A percentile compares a stretch with the other conserved stretches of the same genome.
Evolutionary conservation across 495 filamentous ascomycete genomes (phyloP).

Genomic region (Daldinia vernicosa): DNA sequence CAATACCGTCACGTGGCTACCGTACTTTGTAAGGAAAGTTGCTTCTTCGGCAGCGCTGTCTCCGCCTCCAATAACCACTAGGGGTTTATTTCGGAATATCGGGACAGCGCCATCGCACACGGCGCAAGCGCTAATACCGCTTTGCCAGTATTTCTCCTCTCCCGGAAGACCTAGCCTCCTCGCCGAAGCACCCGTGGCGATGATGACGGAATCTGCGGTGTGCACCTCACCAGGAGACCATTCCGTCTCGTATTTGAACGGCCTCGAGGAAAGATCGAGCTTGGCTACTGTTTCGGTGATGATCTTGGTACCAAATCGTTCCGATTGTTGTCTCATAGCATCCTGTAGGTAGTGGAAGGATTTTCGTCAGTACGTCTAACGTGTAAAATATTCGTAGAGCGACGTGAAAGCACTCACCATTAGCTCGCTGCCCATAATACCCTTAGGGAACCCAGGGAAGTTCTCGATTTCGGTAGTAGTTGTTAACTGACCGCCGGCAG

Average conservation of each 20-base stretch:
- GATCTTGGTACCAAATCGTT: conserved; percentile 90
- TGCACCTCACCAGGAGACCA: conserved; percentile 77
- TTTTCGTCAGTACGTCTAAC: background rate
- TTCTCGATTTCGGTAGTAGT: conserved; percentile 99
- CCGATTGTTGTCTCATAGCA: conserved; percentile 89
- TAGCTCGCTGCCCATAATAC: conserved; percentile 82
- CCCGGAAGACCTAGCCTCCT: conserved; percentile 82
- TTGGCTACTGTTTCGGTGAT: conserved; percentile 89
- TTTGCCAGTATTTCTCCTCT: conserved; percentile 96
- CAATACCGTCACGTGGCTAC: conserved; percentile 89
- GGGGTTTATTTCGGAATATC: conserved; percentile 94
- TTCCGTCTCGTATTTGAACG: conserved; percentile 92
- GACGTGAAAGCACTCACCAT: conserved; percentile 65
- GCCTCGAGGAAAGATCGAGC: conserved; percentile 83
- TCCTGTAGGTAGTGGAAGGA: conserved; percentile 62
- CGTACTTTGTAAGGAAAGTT: conserved; percentile 97
- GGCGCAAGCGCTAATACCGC: conserved; percentile 93
- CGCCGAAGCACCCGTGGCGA: conserved; percentile 95
- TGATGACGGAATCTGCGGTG: conserved; percentile 90
- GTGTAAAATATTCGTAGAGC: background rate
- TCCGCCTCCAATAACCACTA: conserved; percentile 95
- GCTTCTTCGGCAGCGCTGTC: conserved; percentile 98
- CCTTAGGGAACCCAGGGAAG: conserved; percentile 91
- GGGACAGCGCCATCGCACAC: conserved; percentile 98
- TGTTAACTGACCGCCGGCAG: conserved; percentile 93